Evolutionary conservation across 306 rosid species (phyloP).

Genomic region (Cucumis hystrix): DNA sequence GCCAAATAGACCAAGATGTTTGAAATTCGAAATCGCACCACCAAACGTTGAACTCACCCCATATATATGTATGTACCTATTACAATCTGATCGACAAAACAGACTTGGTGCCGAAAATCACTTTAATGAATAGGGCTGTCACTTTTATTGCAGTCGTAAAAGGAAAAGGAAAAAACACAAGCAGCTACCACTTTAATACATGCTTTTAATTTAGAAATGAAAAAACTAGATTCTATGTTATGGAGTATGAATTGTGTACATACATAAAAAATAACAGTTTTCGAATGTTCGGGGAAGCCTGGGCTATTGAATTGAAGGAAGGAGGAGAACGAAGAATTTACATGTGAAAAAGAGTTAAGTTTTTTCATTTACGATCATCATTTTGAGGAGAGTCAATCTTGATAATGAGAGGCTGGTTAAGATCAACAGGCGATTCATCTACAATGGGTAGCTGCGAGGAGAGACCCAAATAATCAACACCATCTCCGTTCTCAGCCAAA

Average conservation of each 20-base stretch:
- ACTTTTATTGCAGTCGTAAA: background rate
- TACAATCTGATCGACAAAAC: background rate
- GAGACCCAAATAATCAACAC: conserved; percentile 18
- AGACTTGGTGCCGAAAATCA: background rate
- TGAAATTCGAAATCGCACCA: background rate
- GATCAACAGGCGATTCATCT: conserved; percentile 38
- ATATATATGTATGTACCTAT: too few relatives aligned
- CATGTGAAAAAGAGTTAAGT: conserved; percentile 7
- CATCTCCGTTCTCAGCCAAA: conserved; percentile 26
- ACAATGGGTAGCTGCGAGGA: conserved; percentile 29
- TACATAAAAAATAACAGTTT: background rate
- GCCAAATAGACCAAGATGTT: background rate
- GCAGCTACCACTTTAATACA: conserved; percentile 3
- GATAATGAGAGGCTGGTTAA: conserved; percentile 64
- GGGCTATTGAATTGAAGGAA: background rate
- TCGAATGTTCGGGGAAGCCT: background rate
- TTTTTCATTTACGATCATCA: conserved; percentile 14
- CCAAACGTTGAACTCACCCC: background rate
- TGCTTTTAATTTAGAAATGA: background rate
- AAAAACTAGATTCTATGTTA: conserved; percentile 1
- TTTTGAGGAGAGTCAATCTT: conserved; percentile 33
- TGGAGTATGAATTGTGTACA: background rate
- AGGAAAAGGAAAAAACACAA: background rate
- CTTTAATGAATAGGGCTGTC: background rate
- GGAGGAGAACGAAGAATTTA: conserved; percentile 34